These are phyloP conservation scores for Fusarium hainanense DNA, from an alignment of 2,329 filamentous ascomycete genomes.

Conservation along the genomic window DNA sequence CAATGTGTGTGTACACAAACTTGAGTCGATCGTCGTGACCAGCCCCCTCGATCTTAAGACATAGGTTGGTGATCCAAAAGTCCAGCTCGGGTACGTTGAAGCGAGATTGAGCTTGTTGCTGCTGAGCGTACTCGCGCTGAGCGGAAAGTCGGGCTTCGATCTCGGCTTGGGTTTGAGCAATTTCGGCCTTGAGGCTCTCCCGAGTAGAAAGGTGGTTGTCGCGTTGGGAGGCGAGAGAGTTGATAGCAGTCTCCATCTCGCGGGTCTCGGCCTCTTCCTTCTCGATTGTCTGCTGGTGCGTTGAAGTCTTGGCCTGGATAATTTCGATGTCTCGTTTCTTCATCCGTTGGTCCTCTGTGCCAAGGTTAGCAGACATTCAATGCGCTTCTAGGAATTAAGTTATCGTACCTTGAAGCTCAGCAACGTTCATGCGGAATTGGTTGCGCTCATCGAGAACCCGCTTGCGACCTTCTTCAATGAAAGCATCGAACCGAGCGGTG, in stretches of 20 bases:
- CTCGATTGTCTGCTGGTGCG: conserved; percentile 77
- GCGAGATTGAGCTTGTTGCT: conserved; percentile 83
- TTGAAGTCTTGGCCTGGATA: conserved; percentile 74
- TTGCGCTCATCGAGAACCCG: conserved; percentile 93
- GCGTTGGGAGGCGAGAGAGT: conserved; percentile 67
- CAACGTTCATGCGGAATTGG: conserved; percentile 89
- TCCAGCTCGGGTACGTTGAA: conserved; percentile 94
- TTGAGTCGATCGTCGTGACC: conserved; percentile 86
- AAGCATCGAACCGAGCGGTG: conserved; percentile 88
- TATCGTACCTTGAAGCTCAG: conserved; percentile 85
- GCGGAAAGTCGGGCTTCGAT: conserved; percentile 78
- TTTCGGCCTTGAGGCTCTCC: conserved; percentile 69
- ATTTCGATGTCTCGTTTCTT: conserved; percentile 90
- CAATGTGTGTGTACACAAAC: conserved; percentile 88
- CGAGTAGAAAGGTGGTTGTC: conserved; percentile 68
- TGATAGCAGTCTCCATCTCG: conserved; percentile 76
- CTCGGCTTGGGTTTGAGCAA: conserved; percentile 74
- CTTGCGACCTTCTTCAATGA: conserved; percentile 92
- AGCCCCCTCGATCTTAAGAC: conserved; percentile 88
- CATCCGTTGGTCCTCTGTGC: conserved; percentile 87
- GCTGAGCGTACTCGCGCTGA: conserved; percentile 76
- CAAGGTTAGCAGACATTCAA: not conserved
- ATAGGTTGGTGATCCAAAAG: conserved; percentile 94
- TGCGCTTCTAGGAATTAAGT: not conserved
- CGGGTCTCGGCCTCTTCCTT: conserved; percentile 81